These are phyloP conservation scores for Acer saccharum DNA, from an alignment of 345 rosid genomes.

Conservation along the genomic window DNA sequence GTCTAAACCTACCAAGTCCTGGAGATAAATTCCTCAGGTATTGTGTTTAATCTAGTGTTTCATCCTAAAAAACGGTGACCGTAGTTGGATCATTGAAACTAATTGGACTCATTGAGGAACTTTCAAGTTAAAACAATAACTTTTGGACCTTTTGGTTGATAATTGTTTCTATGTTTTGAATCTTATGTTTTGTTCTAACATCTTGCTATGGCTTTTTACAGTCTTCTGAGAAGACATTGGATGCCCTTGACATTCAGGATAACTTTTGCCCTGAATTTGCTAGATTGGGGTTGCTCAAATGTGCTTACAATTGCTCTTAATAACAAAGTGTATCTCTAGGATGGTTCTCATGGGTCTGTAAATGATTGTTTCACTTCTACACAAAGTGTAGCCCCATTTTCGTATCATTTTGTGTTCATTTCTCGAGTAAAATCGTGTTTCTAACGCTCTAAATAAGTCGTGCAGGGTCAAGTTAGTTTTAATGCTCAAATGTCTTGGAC, in stretches of 20 bases:
- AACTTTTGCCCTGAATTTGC: conserved; percentile 42
- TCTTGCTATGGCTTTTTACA: conserved; percentile 9
- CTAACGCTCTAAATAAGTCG: no score
- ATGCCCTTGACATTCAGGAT: conserved; percentile 39
- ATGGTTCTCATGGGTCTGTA: conserved; percentile 31
- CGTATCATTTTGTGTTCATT: no score
- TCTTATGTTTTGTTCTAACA: background rate
- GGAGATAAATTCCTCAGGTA: conserved; percentile 40
- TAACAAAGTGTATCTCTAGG: conserved; percentile 33
- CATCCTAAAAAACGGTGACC: no score
- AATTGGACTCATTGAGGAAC: background rate
- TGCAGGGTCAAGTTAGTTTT: no score
- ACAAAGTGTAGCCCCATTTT: no score
- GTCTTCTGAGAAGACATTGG: conserved; percentile 40
- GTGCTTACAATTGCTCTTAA: conserved; percentile 38
- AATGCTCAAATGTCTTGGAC: no score
- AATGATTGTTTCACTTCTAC: no score
- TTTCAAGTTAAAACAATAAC: no score
- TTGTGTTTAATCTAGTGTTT: background rate
- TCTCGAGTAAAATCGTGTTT: no score
- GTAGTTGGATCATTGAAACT: background rate
- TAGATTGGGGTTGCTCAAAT: conserved; percentile 42
- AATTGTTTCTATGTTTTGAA: background rate
- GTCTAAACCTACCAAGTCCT: conserved; percentile 26
- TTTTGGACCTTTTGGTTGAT: no score